phyloP scores from a whole-genome alignment of 805 yeast genomes.

The Teunomyces panamensis region DNA sequence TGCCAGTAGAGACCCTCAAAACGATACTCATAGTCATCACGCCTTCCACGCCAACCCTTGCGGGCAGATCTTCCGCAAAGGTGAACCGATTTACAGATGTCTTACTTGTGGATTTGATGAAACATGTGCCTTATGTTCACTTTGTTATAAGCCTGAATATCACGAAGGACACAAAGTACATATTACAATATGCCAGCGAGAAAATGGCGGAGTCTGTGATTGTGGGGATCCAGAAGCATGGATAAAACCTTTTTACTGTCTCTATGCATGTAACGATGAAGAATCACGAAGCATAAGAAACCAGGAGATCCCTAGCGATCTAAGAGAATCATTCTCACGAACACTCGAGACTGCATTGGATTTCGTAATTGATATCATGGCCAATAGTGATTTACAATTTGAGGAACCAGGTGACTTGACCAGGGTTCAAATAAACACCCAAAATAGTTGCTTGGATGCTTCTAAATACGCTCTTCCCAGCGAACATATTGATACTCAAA shows the following conservation, averaged over 20 bases:
- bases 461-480: conserved; percentile 40
- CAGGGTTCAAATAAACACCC: conserved; percentile 27
- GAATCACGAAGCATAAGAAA: conserved; percentile 10
- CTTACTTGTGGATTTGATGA: conserved; percentile 75
- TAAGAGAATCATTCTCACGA: conserved; percentile 32
- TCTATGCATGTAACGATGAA: conserved; percentile 12
- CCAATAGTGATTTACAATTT: conserved; percentile 44
- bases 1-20: conserved; percentile 14
- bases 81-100: conserved; percentile 82
- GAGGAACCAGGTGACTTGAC: conserved; percentile 22
- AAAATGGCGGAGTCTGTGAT: conserved; percentile 80
- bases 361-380: conserved; percentile 59
- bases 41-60: conserved; percentile 66
- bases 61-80: conserved; percentile 65
- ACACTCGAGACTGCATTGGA: conserved; percentile 53
- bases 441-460: conserved; percentile 33
- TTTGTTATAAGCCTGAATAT: conserved; percentile 65
- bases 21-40: conserved; percentile 24
- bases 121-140: conserved; percentile 77
- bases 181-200: conserved; percentile 59
- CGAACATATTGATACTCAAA: conserved; percentile 30
- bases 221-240: conserved; percentile 91
- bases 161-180: conserved; percentile 75
- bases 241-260: conserved; percentile 52
- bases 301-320: conserved; percentile 40